phyloP scores from a whole-genome alignment of 176 grass and related monocot genomes.

The Hyparrhenia diplandra region DNA sequence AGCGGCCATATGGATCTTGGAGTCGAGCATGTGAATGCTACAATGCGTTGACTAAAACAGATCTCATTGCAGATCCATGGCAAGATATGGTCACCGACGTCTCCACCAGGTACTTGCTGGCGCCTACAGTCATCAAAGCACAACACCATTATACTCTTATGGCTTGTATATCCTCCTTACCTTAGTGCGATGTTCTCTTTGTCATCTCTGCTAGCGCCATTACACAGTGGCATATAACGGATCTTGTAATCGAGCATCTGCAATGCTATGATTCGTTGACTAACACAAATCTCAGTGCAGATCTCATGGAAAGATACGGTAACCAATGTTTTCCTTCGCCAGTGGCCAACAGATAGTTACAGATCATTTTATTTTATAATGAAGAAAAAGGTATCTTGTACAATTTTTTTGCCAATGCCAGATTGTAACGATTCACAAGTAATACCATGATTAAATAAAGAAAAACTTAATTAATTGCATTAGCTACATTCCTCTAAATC shows the following conservation, averaged over 20 bases:
- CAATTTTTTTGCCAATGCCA: not conserved
- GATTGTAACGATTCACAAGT: not conserved
- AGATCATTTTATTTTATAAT: not conserved
- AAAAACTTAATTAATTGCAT: not conserved
- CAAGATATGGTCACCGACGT: not conserved
- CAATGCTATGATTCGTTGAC: not conserved
- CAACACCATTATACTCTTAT: not conserved
- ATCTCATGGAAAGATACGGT: not conserved
- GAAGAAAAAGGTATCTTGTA: no score
- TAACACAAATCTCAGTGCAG: not conserved
- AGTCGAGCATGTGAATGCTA: not conserved
- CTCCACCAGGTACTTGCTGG: not conserved
- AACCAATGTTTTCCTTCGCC: not conserved
- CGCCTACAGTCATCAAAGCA: not conserved
- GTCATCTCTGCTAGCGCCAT: accelerated
- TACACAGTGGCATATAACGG: not conserved
- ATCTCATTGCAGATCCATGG: not conserved
- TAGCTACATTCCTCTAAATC: not conserved
- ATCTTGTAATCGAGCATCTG: not conserved
- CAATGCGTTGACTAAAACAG: not conserved
- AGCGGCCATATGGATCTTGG: not conserved
- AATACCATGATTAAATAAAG: no score
- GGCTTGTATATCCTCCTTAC: not conserved
- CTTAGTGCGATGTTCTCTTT: not conserved
- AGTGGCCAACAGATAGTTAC: not conserved